phyloP scores from a whole-genome alignment of 1,139 yeast genomes.

The Yamadazyma trypodendri region DNA sequence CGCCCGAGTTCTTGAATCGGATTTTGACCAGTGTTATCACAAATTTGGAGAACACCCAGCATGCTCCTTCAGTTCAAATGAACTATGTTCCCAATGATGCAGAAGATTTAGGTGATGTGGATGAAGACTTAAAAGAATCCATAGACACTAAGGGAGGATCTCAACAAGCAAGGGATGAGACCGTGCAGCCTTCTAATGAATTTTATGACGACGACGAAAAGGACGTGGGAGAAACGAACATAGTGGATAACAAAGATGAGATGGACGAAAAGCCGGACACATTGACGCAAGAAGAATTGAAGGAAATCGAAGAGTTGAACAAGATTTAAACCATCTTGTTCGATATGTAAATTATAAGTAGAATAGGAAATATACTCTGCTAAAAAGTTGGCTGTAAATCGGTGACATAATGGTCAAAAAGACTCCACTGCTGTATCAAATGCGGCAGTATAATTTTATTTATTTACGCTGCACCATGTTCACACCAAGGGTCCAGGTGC shows the following conservation, averaged over 20 bases:
- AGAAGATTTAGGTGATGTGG: slow-evolving; percentile 78
- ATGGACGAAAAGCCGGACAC: slow-evolving; percentile 3
- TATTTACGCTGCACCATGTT: too few species aligned
- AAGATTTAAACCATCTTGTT: slow-evolving; percentile 5
- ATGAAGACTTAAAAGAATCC: slow-evolving; percentile 71
- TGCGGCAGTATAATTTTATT: too few species aligned
- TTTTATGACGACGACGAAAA: slow-evolving; percentile 64
- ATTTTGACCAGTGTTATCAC: slow-evolving; percentile 73
- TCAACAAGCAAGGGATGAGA: slow-evolving; percentile 75
- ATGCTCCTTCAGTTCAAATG: slow-evolving; percentile 95
- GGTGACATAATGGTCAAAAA: too few species aligned
- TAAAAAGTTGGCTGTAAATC: too few species aligned
- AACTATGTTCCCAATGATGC: slow-evolving; percentile 84
- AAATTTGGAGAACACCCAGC: slow-evolving; percentile 83
- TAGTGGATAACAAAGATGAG: slow-evolving; percentile 14
- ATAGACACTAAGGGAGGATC: slow-evolving; percentile 92
- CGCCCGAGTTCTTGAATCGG: slow-evolving; percentile 88
- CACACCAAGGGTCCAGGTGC: not conserved
- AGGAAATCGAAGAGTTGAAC: slow-evolving; percentile 40
- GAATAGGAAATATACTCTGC: not conserved
- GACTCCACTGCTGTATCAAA: too few species aligned
- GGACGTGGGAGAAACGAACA: slow-evolving; percentile 42
- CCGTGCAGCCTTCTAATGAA: slow-evolving; percentile 64
- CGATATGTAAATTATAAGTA: slow-evolving; percentile 1
- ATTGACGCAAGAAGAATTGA: slow-evolving; percentile 40